Percentiles rank a stretch among this genome's conserved stretches.
These are phyloP conservation scores for Botrytis tulipae DNA, from an alignment of 2,329 filamentous ascomycete genomes.

Conservation along the genomic window DNA sequence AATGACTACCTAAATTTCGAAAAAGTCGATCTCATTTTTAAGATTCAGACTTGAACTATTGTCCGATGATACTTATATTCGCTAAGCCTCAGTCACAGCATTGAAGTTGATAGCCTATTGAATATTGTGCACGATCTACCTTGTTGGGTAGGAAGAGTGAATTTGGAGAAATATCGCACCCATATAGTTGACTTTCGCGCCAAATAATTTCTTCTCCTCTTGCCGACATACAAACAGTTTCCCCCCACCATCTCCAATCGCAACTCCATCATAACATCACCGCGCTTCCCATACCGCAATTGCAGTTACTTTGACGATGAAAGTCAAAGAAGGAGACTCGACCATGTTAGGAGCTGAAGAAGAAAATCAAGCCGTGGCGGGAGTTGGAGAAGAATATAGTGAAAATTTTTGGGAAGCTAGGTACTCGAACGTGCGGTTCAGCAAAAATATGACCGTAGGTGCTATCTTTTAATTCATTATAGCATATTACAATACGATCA, in stretches of 20 bases:
- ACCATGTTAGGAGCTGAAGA: neutral
- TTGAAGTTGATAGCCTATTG: neutral
- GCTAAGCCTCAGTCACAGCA: neutral
- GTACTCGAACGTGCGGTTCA: neutral
- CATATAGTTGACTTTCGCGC: neutral
- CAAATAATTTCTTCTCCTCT: neutral
- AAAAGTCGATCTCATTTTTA: neutral
- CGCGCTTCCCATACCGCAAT: neutral
- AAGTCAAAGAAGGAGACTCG: neutral
- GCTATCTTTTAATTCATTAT: neutral
- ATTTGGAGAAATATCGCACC: neutral
- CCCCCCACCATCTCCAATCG: neutral
- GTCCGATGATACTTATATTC: neutral
- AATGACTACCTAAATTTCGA: neutral
- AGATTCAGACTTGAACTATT: neutral
- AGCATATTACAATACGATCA: neutral
- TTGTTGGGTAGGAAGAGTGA: neutral
- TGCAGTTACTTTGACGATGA: neutral
- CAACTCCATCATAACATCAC: neutral
- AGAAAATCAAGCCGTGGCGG: neutral
- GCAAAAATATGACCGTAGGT: neutral
- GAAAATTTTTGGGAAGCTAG: neutral
- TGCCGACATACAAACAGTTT: neutral
- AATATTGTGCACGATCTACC: neutral
- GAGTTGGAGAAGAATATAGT: neutral